Evolutionary conservation across 2,329 filamentous ascomycete genomes (phyloP).

Genomic region (Scedosporium boydii): DNA sequence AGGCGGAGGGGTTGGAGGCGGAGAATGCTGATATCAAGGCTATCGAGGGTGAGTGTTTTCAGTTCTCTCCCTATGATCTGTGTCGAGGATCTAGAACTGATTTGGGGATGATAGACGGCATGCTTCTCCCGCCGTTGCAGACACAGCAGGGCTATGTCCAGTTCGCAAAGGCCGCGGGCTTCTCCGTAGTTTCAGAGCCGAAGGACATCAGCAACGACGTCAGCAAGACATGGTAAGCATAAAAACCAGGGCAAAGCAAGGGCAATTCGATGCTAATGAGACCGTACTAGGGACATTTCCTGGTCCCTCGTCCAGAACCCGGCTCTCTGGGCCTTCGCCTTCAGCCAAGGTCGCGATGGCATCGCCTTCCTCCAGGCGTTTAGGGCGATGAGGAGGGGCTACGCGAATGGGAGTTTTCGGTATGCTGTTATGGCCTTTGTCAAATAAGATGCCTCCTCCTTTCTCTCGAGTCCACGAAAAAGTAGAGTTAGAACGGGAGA

Average conservation of each 20-base stretch:
- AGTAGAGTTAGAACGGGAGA: too few relatives aligned
- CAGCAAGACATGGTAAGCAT: conserved; percentile 46
- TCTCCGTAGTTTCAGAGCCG: conserved; percentile 33
- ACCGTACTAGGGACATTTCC: conserved; percentile 44
- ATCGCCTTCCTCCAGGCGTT: conserved; percentile 53
- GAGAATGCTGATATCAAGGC: conserved; percentile 43
- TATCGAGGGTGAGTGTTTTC: conserved; percentile 37
- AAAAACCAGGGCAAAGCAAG: not conserved
- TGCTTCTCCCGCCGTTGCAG: conserved; percentile 49
- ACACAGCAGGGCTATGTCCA: conserved; percentile 43
- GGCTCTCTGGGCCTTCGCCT: conserved; percentile 50
- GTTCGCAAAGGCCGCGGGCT: conserved; percentile 36
- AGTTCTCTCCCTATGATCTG: not conserved
- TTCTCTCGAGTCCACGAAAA: not conserved
- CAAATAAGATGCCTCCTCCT: conserved; percentile 20
- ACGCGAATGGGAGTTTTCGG: conserved; percentile 46
- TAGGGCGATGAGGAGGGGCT: conserved; percentile 50
- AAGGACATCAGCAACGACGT: conserved; percentile 50
- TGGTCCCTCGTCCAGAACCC: conserved; percentile 51
- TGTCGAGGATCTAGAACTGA: not conserved
- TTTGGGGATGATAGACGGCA: conserved; percentile 36
- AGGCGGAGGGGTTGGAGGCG: conserved; percentile 35
- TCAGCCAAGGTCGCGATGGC: conserved; percentile 49
- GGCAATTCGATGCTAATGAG: too few relatives aligned
- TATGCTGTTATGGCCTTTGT: conserved; percentile 50